A percentile compares a stretch with the other conserved stretches of the same genome.
phyloP scores from a whole-genome alignment of 768 basidiomycete genomes.

The Trametes elegans region DNA sequence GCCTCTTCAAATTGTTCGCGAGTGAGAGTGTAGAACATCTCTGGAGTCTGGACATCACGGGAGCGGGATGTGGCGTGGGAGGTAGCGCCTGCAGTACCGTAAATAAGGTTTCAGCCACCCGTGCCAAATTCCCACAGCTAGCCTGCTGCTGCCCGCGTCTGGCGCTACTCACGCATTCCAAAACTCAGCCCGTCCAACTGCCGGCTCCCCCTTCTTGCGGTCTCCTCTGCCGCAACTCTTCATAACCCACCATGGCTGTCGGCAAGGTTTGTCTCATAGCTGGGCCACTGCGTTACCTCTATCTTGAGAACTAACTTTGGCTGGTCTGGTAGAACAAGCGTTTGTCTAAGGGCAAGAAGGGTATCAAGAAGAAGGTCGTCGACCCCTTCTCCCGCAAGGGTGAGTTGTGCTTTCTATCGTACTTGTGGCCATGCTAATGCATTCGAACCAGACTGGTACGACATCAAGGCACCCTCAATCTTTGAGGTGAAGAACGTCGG shows the following conservation, averaged over 20 bases:
- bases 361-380: constrained; percentile 99
- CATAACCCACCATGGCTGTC: constrained; percentile 70
- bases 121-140: constrained; percentile 18
- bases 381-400: constrained; percentile 99
- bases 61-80: constrained; percentile 42
- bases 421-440: not conserved
- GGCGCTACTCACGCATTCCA: constrained; percentile 27
- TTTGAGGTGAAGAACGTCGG: constrained; percentile 97
- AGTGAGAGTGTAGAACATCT: constrained; percentile 48
- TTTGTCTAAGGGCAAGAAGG: constrained; percentile 97
- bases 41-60: constrained; percentile 11
- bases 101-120: constrained; percentile 66
- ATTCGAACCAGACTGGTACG: constrained; percentile 85
- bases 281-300: not conserved
- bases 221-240: constrained; percentile 36
- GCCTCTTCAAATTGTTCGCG: constrained; percentile 59
- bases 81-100: constrained; percentile 43
- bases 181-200: constrained; percentile 51
- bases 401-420: constrained; percentile 36
- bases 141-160: constrained; percentile 13
- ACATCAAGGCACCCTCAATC: constrained; percentile 97
- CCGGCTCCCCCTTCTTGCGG: constrained; percentile 43
- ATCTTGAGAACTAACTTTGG: not conserved
- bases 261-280: constrained; percentile 84
- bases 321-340: constrained; percentile 81